Evolutionary conservation across 441 rosid genomes (phyloP), one percentile per base, ranked within the genome.

Genomic region (Gossypium trilobum): DNA sequence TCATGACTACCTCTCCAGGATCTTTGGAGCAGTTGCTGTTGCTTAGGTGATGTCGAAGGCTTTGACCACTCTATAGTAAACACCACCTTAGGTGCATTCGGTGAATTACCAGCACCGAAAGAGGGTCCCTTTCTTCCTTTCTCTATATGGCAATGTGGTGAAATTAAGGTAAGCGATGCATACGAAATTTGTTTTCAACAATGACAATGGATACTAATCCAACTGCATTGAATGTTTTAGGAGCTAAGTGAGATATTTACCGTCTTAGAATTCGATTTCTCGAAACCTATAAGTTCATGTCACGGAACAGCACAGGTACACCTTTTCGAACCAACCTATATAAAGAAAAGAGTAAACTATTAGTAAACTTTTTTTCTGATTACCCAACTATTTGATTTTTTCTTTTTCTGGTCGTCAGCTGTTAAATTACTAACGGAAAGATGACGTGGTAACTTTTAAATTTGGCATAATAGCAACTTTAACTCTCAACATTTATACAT

Each of bases 121-220:
- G 91, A 88, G 46, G 83, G 87, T 74, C 95, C 98, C 51, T 79
- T 84, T 84, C 86, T 93, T 69, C 90, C 97, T 58, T 86, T 80
- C 68, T 87, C 81, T 64, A 59, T 90, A 72, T 93, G 98, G 98
- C 98, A 95, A 82, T 89, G 98, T 82, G 98, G 97, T 55, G 89
- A 87, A 78, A 82, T 78, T 71, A 85, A 79, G 92, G 99, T 93
- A 84, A 80, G 55, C 50, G 17, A 74, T 51, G 4, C 16, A 5
- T 8, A 5, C 4, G 11, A 23, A 16, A 13, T 68, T 27, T 42
- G 31, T 13, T 8, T 55, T 29, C 48, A 68, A 31, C 5, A 52
- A 70, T 64, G 23, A 20, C 36, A 39, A n/a, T 4, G 16, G 36
- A 61, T 59, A 17, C 36, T 67, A 50, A 71, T 55, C 19, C 48